Evolutionary conservation across 2,329 filamentous ascomycete genomes (phyloP).

Genomic region (Fusarium multiceps): DNA sequence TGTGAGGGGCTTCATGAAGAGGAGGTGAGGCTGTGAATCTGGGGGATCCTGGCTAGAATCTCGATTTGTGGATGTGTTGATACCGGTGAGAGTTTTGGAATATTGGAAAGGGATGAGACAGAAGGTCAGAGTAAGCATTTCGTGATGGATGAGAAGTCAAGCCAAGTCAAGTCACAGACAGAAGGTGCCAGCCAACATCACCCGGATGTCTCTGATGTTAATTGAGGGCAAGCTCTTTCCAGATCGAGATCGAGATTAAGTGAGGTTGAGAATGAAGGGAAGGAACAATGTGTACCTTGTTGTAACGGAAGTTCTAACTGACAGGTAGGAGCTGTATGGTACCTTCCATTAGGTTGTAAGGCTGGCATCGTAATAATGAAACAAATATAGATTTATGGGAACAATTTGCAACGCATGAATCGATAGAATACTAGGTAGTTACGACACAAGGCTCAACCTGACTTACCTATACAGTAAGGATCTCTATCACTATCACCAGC

Average conservation of each 20-base stretch:
- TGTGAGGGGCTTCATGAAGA: conserved; percentile 30
- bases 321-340: neutral
- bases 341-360: neutral
- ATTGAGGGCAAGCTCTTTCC: neutral
- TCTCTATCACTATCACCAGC: neutral
- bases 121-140: neutral
- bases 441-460: neutral
- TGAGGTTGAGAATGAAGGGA: neutral
- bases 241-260: neutral
- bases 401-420: conserved; percentile 1
- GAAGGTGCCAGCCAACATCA: neutral
- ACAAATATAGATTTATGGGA: neutral
- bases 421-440: neutral
- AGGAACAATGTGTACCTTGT: neutral
- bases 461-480: neutral
- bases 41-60: conserved; percentile 7
- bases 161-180: neutral
- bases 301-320: neutral
- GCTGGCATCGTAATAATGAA: neutral
- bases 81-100: conserved; percentile 2
- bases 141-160: neutral
- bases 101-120: conserved; percentile 27
- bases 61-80: conserved; percentile 10
- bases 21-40: conserved; percentile 23
- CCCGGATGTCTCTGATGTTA: neutral